phyloP scores from a whole-genome alignment of 2,329 filamentous ascomycete species.

The Colletotrichum musicola region DNA sequence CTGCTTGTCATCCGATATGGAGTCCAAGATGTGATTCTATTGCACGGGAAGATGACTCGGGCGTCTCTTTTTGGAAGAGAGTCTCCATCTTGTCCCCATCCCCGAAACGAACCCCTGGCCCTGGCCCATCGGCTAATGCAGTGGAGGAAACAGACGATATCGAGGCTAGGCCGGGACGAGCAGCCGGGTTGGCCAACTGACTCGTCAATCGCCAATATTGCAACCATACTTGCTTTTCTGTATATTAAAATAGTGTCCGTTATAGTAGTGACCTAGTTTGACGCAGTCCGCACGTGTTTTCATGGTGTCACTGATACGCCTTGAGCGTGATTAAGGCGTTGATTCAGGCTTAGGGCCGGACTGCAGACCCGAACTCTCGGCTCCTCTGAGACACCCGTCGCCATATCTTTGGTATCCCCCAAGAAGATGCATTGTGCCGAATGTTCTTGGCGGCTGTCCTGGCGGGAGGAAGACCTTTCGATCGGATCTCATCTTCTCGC shows the following conservation, averaged over 20 bases:
- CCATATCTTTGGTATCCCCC: neutral
- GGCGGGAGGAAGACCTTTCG: neutral
- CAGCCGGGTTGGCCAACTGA: conserved; percentile 19
- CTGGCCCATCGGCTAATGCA: conserved; percentile 1
- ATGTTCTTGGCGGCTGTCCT: neutral
- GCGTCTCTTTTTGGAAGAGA: conserved; percentile 7
- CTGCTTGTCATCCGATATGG: conserved; percentile 27
- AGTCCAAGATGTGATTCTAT: conserved; percentile 9
- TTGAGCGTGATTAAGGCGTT: conserved; percentile 1
- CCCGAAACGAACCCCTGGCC: conserved; percentile 36
- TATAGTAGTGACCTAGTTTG: conserved; percentile 7
- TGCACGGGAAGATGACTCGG: conserved; percentile 27
- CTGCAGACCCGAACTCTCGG: conserved; percentile 6
- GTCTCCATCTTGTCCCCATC: conserved; percentile 12
- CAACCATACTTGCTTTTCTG: conserved; percentile 9
- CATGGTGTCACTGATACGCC: conserved; percentile 5
- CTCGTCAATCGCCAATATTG: conserved; percentile 25
- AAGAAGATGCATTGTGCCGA: neutral
- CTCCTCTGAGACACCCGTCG: neutral
- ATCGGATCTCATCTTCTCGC: neutral
- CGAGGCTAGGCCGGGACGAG: conserved; percentile 19
- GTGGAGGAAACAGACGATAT: conserved; percentile 9
- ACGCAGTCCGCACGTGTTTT: conserved; percentile 15
- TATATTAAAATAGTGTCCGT: conserved; percentile 28
- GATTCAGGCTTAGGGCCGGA: neutral